A percentile compares a stretch with the other conserved stretches of the same genome.
These are phyloP conservation scores for Corylus avellana DNA, from an alignment of 306 rosid species.

Conservation along the genomic window DNA sequence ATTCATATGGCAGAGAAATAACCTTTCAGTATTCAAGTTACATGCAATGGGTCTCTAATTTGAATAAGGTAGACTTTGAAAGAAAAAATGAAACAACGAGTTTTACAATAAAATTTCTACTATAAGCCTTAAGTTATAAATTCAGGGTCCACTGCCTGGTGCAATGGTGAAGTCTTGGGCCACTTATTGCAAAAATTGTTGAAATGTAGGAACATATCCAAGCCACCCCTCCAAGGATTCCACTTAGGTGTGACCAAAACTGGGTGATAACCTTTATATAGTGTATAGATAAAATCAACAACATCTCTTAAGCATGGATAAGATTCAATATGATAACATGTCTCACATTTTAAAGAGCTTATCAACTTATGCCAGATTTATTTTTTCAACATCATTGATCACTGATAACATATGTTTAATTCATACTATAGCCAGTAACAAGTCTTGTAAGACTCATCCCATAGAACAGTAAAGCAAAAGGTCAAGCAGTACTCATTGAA, in stretches of 20 bases:
- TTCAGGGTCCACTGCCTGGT: background rate
- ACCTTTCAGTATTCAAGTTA: conserved; percentile 15
- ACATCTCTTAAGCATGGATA: background rate
- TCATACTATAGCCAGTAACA: background rate
- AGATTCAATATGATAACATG: background rate
- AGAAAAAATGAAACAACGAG: background rate
- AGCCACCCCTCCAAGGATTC: background rate
- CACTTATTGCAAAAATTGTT: conserved; percentile 11
- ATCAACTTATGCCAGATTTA: background rate
- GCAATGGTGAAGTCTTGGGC: background rate
- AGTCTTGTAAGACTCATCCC: conserved; percentile 14
- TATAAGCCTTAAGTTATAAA: background rate
- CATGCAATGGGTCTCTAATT: background rate
- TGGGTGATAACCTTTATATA: background rate
- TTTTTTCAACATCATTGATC: background rate
- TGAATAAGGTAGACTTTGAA: background rate
- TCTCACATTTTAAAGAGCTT: background rate
- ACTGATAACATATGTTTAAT: background rate
- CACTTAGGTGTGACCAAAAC: background rate
- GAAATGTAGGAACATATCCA: background rate
- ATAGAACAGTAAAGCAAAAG: conserved; percentile 3
- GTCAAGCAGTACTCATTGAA: conserved; percentile 2
- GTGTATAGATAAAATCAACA: background rate
- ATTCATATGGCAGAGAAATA: conserved; percentile 18
- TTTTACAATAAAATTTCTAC: background rate